Conservation (phyloP, 1,139 yeast species). For the Yamadazyma mexicana region DNA sequence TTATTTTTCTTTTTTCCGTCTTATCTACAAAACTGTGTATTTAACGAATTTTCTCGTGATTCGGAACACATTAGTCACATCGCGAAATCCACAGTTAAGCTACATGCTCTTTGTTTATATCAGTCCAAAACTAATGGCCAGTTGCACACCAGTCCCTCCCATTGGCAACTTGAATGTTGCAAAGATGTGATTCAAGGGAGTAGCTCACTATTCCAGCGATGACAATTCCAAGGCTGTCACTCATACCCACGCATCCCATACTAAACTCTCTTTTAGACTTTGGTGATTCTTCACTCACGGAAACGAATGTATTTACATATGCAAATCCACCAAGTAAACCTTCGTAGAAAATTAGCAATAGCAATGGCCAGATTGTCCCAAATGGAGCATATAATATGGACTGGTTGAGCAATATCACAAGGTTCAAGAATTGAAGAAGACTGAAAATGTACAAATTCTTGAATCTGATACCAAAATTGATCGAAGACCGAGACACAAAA, state of each 20-base stretch:
- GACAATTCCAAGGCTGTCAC: constrained; percentile 87
- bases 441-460: constrained; percentile 62
- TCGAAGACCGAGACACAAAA: constrained; percentile 83
- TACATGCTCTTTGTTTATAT: too few relatives aligned
- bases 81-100: constrained; percentile 1
- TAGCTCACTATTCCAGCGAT: constrained; percentile 76
- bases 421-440: constrained; percentile 65
- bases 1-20: not conserved
- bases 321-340: constrained; percentile 89
- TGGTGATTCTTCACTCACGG: constrained; percentile 66
- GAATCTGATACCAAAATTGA: constrained; percentile 60
- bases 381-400: constrained; percentile 64
- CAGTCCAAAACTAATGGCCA: not conserved
- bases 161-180: constrained; percentile 61
- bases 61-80: not conserved
- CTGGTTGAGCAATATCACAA: constrained; percentile 59
- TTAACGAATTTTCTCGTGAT: constrained; percentile 1
- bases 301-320: constrained; percentile 83
- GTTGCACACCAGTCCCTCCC: constrained; percentile 64
- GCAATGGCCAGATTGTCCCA: constrained; percentile 53
- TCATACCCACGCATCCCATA: constrained; percentile 90
- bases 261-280: constrained; percentile 72
- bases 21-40: not conserved
- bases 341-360: constrained; percentile 73
- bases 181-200: constrained; percentile 72